phyloP scores from a whole-genome alignment of 208 protist species.

The Herpetomonas samuelpessoai region DNA sequence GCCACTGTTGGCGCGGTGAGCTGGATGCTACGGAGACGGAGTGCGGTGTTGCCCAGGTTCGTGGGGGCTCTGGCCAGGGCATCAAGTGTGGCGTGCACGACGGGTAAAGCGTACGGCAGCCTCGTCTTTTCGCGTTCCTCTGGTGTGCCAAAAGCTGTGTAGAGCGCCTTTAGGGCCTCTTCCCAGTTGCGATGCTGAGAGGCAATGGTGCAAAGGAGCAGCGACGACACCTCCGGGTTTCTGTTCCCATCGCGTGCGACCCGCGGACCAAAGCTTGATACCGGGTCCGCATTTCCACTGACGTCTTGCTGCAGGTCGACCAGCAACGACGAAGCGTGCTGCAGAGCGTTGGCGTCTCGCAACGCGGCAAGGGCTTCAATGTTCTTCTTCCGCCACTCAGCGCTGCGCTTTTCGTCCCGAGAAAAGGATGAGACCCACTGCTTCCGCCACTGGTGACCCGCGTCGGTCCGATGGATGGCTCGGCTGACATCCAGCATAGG shows the following conservation, averaged over 20 bases:
- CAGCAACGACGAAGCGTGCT: constrained; percentile 21
- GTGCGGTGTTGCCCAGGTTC: constrained; percentile 73
- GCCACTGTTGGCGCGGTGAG: constrained; percentile 17
- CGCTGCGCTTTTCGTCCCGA: constrained; percentile 14
- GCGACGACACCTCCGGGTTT: background rate
- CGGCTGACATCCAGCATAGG: constrained; percentile 48
- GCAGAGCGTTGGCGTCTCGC: constrained; percentile 26
- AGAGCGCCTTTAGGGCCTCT: constrained; percentile 32
- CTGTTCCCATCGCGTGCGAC: constrained; percentile 2
- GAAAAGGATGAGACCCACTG: constrained; percentile 35
- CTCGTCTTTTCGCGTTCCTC: constrained; percentile 6
- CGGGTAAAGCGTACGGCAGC: constrained; percentile 21
- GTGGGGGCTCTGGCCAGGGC: constrained; percentile 39
- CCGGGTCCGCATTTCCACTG: too few relatives aligned
- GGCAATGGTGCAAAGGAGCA: constrained; percentile 48
- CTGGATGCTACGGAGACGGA: constrained; percentile 40
- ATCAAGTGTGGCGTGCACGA: constrained; percentile 32
- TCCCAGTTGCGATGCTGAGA: constrained; percentile 45
- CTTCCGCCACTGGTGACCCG: constrained; percentile 48
- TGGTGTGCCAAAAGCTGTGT: constrained; percentile 16
- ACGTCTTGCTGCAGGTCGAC: background rate
- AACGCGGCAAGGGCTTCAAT: constrained; percentile 47
- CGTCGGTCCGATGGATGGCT: constrained; percentile 21
- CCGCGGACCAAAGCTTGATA: too few relatives aligned
- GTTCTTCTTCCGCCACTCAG: constrained; percentile 27